Conservation (phyloP, 495 filamentous ascomycete genomes). For the Penicillium ucsense region DNA sequence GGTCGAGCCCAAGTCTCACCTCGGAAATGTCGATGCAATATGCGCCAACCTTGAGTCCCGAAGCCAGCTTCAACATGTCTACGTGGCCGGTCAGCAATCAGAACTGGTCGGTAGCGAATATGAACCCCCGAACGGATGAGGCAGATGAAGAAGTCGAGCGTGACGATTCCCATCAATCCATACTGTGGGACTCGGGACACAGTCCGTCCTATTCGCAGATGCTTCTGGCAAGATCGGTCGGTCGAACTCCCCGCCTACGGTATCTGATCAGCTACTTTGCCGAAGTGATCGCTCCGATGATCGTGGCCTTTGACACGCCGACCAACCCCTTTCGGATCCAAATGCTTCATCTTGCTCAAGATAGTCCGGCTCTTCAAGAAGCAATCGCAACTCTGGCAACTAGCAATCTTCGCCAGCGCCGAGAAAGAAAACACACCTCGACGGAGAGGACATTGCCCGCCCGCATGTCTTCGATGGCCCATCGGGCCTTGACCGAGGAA, state of each 20-base stretch:
- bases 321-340: slow-evolving; percentile 78
- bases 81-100: slow-evolving; percentile 7
- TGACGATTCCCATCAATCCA: slow-evolving; percentile 3
- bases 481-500: slow-evolving; percentile 34
- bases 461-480: slow-evolving; percentile 42
- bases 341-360: slow-evolving; percentile 66
- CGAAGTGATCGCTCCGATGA: slow-evolving; percentile 80
- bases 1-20: slow-evolving; percentile 8
- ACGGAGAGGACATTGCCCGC: slow-evolving; percentile 35
- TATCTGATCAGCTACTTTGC: slow-evolving; percentile 58
- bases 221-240: slow-evolving; percentile 37
- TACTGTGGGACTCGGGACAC: slow-evolving; percentile 18
- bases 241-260: slow-evolving; percentile 46
- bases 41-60: slow-evolving; percentile 10
- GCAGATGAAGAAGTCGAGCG: slow-evolving; percentile 17
- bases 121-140: slow-evolving; percentile 9
- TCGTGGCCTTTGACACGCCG: slow-evolving; percentile 83
- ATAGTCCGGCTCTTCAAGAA: slow-evolving; percentile 76
- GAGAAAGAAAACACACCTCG: slow-evolving; percentile 30
- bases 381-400: slow-evolving; percentile 84
- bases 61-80: slow-evolving; percentile 6
- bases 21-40: slow-evolving; percentile 11
- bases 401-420: slow-evolving; percentile 61
- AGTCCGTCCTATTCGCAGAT: slow-evolving; percentile 35
- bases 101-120: slow-evolving; percentile 3